Evolutionary conservation across 2,329 filamentous ascomycete species (phyloP), one percentile per base, ranked within the genome.

Genomic region (Monosporascus sp.): DNA sequence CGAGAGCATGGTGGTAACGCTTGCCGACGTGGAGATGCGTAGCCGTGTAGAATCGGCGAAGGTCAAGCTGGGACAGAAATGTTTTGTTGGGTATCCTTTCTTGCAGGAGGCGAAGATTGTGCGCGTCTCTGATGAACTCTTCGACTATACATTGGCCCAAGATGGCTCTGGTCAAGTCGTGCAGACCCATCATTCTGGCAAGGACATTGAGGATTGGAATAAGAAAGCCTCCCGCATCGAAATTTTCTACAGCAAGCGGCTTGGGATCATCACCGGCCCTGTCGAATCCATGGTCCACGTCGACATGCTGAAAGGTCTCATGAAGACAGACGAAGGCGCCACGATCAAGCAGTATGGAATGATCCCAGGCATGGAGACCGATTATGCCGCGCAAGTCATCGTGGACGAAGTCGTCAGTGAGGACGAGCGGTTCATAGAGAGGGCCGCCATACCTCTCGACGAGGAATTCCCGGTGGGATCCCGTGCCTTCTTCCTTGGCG

Each of bases 61-160:
- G 68, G 73, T 76, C 48, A 93, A 90, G 66, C 79, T 99, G 45
- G 93, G 92, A 45, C 82, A 93, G 70, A 85, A 86, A 55, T 92
- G 96, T 54, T 90, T 90, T 67, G 89, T 97, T 55, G 92, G 93
- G 38, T 99, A 96, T 65, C 94, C 94, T 1, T 99, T 97, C 74
- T 74, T 99, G 58, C 89, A 96, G 62, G 95, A 99, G 72, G 94
- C 90, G 50, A 93, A 93, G 72, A 85, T 99, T 31, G 80, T 90
- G 49, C 86, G 85, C 51, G 89, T 97, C 1, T 93, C 91, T 1
- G 94, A 99, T 67, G 93, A 97, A 68, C 77, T 97, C 27, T 97
- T 97, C 67, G 88, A 89, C 62, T 99, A 97, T 65, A 78, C 85
- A 18, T 75, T 94, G 37, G 80, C 86, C 1, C 77, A 85, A 36